These are phyloP conservation scores for Cyberlindnera suaveolens DNA, from an alignment of 805 yeast species.

Conservation along the genomic window DNA sequence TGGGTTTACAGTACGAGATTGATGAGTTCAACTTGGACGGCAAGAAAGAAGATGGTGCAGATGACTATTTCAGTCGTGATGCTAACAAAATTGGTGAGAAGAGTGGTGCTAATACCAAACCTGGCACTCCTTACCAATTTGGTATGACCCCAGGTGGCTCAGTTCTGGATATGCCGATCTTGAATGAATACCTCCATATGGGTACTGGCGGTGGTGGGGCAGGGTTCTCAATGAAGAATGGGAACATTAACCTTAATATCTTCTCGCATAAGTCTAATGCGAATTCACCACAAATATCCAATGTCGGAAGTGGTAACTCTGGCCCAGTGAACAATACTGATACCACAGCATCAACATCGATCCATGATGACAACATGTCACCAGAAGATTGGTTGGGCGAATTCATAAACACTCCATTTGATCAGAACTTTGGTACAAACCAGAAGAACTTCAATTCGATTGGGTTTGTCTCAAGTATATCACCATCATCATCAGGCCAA, in stretches of 20 bases:
- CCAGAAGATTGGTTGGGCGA: constrained; percentile 64
- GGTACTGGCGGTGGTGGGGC: constrained; percentile 37
- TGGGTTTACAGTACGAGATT: constrained; percentile 28
- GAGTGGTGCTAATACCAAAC: constrained; percentile 1
- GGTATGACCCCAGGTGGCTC: constrained; percentile 22
- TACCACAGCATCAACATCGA: constrained; percentile 14
- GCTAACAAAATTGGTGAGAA: background rate
- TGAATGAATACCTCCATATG: constrained; percentile 34
- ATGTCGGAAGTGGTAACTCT: constrained; percentile 2
- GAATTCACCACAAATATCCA: constrained; percentile 8
- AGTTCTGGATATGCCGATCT: constrained; percentile 28
- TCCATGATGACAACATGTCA: constrained; percentile 19
- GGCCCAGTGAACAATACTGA: constrained; percentile 5
- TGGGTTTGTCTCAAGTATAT: constrained; percentile 38
- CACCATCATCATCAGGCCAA: constrained; percentile 14
- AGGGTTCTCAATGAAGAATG: constrained; percentile 25
- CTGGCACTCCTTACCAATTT: constrained; percentile 19
- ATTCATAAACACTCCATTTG: constrained; percentile 62
- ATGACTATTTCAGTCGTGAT: constrained; percentile 7
- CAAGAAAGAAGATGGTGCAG: constrained; percentile 4
- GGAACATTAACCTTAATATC: constrained; percentile 11
- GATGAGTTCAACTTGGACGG: constrained; percentile 16
- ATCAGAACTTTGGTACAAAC: constrained; percentile 44
- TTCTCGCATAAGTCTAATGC: constrained; percentile 13
- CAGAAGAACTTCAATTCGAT: constrained; percentile 42